Evolutionary conservation across 2,329 filamentous ascomycete species (phyloP), one percentile per base, ranked within the genome.

Genomic region (Sporothrix brunneoviolacea): DNA sequence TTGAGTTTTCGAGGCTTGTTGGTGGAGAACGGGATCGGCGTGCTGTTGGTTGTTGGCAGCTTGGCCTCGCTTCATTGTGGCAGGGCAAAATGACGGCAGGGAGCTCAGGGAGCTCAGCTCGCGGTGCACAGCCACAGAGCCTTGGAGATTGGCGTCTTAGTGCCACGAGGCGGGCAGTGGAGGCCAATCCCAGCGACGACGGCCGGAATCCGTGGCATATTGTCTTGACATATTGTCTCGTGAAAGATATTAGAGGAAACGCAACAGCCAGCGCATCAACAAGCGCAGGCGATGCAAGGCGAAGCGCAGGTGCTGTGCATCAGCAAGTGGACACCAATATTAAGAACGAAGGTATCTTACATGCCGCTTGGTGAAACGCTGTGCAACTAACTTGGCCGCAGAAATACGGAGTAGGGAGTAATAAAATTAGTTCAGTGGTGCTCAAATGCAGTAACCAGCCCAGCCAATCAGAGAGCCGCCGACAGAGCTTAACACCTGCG

Each of bases 111-210:
- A n/a, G 45, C 45, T 48, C 35, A 30, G 45, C 35, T 32, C 43
- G 21, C 10, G n/a, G 35, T 39, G 37, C 45, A 48, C 45, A 48
- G 45, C 45, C 45, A 48, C 45, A 24, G 45, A 40, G 36, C 15
- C 45, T 16, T 12, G 18, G 42, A 22, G 45, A 24, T 24, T 40
- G 36, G 21, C 21, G 32, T 18, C 21, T 37, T 36, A 21, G 38
- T 18, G 38, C 30, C 27, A 13, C 22, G 27, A 13, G 15, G 38
- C 27, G 12, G 4, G 19, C 32, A 18, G n/a, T 18, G 13, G 27
- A 49, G 43, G 32, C 33, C 27, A 46, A 19, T n/a, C 15, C 3
- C 12, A 12, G 12, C 30, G 19, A 28, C 19, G 21, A 37, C 27
- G 13, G 42, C 30, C 30, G 28, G 41, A 19, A 44, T 16, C 18